Evolutionary conservation across 2,329 filamentous ascomycete genomes (phyloP), one percentile per base, ranked within the genome.

Genomic region (Fusarium avenaceum): DNA sequence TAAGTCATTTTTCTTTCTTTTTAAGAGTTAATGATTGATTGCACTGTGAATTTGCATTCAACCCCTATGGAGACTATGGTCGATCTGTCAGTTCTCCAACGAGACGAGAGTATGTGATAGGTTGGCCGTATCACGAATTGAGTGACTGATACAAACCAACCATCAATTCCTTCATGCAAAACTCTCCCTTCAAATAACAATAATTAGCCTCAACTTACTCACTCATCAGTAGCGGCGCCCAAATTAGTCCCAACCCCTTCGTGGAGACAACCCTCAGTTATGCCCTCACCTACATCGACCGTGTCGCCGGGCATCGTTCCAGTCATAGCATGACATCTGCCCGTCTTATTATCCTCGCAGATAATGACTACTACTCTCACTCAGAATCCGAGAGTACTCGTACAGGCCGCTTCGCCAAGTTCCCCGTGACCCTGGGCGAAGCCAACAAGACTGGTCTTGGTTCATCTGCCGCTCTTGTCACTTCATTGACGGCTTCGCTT

Each of bases 361-460:
- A 97, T 81, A 94, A 96, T 76, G 93, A 96, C 82, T 99, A 99
- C 86, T 99, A 98, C 83, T 97, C 96, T 6, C 89, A 78, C 57
- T 76, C 83, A 19, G 76, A 78, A 56, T 78, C 74, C 24, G 75
- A 72, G 13, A 57, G 51, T 10, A 51, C 61, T 20, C 51, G 65
- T 76, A 73, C 69, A 60, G 79, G 73, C 17, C 88, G 89, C 65
- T 98, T 98, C 82, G 86, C 89, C 67, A 86, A 90, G 76, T 97
- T 97, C 80, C 86, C 87, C 43, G 90, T 95, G 17, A 87, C 89
- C 7, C 86, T 99, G 35, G 82, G 85, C 59, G 86, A 90, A 66
- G 94, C 95, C 17, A 92, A 97, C 85, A 99, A 99, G 83, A 99
- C 96, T 0, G 96, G 96, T 3, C 88, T 99, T 30, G 96, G 96